Base-by-base conservation (phyloP, 306 rosid species). In the Glycine latifolia region DNA sequence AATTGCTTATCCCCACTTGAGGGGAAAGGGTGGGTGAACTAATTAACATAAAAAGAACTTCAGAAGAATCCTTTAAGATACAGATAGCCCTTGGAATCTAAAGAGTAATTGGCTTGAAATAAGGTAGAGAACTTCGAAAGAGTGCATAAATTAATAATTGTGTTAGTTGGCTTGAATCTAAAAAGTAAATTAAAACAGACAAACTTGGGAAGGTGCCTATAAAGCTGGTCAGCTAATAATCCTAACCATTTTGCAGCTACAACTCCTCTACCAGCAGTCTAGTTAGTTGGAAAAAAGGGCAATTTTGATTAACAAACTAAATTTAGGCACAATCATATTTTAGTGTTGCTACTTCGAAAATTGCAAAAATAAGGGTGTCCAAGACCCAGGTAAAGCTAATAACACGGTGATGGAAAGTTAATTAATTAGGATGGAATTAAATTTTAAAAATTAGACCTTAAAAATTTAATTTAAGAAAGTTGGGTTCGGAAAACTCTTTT, bases 1-100 rank as follows among this genome's bases (percentile, higher is more conserved):
- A 52, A 77, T 54, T 0, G 6, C 47, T 35, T 17, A 16, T 4
- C 43, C 26, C 14, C 3, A 10, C 33, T 53, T 52, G 68, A 43
- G 20, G 68, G n/a, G 8, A 16, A 78, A 54, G 8, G 82, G 74
- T 54, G 47, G 67, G 33, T 67, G 68, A 78, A 41, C 76, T 10
- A 20, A 20, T 20, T 20, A 60, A 58, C 65, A 6, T 3, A 65
- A 13, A 62, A 62, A 62, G 26, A 16, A 52, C 26, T 78, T 67
- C 62, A 58, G 5, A 67, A 67, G 76, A 54, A 78, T 67, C 75
- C 76, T 78, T 78, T 13, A 17, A 48, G 67, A 10, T n/a, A 14
- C 48, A 61, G 62, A 76, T 46, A 12, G 3, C 61, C 62, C 33
- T 4, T 10, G 16, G 7, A 53, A n/a, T 14, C 13, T 4, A 14